Evolutionary conservation across 805 yeast genomes (phyloP).

Genomic region (Candida pseudofarinosa): DNA sequence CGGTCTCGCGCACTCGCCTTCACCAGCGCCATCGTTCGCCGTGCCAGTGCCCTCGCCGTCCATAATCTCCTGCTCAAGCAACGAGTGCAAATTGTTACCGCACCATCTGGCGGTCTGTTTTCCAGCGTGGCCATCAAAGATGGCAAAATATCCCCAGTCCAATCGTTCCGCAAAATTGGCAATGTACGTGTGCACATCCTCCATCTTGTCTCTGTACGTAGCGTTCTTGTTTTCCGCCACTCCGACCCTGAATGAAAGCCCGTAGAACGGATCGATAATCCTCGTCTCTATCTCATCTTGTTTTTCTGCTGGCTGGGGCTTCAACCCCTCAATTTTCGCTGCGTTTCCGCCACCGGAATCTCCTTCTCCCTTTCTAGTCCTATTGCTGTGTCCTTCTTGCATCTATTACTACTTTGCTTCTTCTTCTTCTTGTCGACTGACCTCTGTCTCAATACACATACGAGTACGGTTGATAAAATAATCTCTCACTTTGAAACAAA

Average conservation of each 20-base stretch:
- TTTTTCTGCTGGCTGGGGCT: not conserved
- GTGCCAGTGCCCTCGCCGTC: slow-evolving; percentile 10
- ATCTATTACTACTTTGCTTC: not conserved
- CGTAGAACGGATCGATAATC: slow-evolving; percentile 42
- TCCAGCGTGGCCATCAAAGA: slow-evolving; percentile 98
- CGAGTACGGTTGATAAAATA: not conserved
- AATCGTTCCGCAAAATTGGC: slow-evolving; percentile 87
- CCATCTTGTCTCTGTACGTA: slow-evolving; percentile 85
- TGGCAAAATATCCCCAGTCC: slow-evolving; percentile 94
- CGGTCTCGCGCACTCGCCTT: slow-evolving; percentile 4
- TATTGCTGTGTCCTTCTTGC: not conserved
- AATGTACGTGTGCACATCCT: slow-evolving; percentile 90
- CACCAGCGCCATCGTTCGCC: slow-evolving; percentile 1
- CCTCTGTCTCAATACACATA: not conserved
- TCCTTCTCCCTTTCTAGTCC: not conserved
- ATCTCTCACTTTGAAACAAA: not conserved
- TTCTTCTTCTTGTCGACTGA: not conserved
- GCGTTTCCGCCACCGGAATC: not conserved
- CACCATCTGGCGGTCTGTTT: slow-evolving; percentile 92
- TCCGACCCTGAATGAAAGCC: slow-evolving; percentile 77
- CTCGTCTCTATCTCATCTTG: not conserved
- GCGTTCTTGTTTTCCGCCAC: slow-evolving; percentile 87
- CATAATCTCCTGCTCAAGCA: slow-evolving; percentile 55
- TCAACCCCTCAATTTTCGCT: not conserved
- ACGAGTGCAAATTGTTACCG: slow-evolving; percentile 75